A percentile compares a stretch with the other conserved stretches of the same genome.
Evolutionary conservation across 1,284 basidiomycete species (phyloP).

Genomic region (Puccinia triticina): DNA sequence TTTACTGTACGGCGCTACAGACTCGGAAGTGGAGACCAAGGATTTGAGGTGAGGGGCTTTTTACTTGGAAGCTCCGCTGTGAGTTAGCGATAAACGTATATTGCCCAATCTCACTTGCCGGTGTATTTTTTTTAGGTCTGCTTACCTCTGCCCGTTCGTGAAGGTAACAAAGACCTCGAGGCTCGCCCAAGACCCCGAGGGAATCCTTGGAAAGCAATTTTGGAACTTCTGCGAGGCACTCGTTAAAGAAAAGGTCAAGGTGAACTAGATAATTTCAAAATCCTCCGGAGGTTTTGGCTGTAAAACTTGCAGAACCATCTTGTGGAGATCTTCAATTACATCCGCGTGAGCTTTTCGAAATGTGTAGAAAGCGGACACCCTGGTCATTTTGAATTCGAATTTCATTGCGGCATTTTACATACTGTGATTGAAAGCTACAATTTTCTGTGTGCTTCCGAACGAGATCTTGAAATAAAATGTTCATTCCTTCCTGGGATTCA

Average conservation of each 20-base stretch:
- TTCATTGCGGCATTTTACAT: no score
- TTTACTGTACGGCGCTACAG: constrained; percentile 32
- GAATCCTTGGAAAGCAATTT: constrained; percentile 27
- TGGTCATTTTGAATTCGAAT: no score
- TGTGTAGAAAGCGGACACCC: no score
- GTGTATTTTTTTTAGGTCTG: not conserved
- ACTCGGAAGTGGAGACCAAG: constrained; percentile 19
- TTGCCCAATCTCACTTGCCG: not conserved
- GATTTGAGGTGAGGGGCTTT: constrained; percentile 29
- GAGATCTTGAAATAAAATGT: no score
- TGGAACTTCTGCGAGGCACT: constrained; percentile 39
- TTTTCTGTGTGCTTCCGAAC: no score
- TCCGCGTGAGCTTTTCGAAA: no score
- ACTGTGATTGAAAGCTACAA: no score
- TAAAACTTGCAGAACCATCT: no score
- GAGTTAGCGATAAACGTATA: not conserved
- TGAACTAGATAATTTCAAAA: not conserved
- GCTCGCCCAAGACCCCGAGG: constrained; percentile 9
- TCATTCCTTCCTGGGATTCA: no score
- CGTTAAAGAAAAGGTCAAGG: constrained; percentile 25
- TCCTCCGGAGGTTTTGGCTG: no score
- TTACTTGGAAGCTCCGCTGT: no score
- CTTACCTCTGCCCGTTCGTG: constrained; percentile 32
- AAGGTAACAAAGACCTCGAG: constrained; percentile 7
- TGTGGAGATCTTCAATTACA: no score